These are phyloP conservation scores for Theileria parva DNA, from an alignment of 169 alveolate genomes.

Conservation along the genomic window DNA sequence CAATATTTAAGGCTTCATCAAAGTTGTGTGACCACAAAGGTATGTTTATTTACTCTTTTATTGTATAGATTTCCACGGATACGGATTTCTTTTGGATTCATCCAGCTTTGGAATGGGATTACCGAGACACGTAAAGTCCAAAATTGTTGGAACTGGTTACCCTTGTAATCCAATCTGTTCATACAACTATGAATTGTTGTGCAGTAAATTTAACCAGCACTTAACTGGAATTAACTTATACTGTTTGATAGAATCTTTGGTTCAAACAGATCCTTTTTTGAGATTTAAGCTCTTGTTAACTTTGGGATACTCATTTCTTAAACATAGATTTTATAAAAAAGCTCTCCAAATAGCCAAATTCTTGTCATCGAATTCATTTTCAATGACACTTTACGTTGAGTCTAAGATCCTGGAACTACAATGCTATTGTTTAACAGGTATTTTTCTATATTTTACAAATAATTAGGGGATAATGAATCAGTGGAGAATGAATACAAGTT, in stretches of 20 bases:
- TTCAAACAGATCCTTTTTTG: slow-evolving; percentile 26
- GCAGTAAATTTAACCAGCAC: slow-evolving; percentile 42
- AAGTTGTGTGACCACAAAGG: slow-evolving; percentile 29
- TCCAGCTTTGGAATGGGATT: slow-evolving; percentile 32
- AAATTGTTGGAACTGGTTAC: slow-evolving; percentile 53
- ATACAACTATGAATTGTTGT: slow-evolving; percentile 23
- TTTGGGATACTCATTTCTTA: slow-evolving; percentile 56
- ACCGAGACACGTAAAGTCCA: slow-evolving; percentile 36
- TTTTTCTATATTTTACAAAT: background rate
- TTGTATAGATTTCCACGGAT: background rate
- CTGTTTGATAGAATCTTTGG: slow-evolving; percentile 33
- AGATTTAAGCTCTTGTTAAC: slow-evolving; percentile 32
- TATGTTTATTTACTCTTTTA: background rate
- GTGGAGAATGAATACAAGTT: background rate
- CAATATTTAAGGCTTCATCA: slow-evolving; percentile 30
- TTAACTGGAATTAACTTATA: slow-evolving; percentile 40
- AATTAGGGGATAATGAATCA: slow-evolving; percentile 3
- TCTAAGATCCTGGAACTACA: slow-evolving; percentile 44
- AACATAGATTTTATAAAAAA: slow-evolving; percentile 28
- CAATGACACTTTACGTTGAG: slow-evolving; percentile 16
- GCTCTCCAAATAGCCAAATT: slow-evolving; percentile 38
- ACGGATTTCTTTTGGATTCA: slow-evolving; percentile 20
- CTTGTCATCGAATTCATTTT: slow-evolving; percentile 8
- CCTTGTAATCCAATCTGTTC: slow-evolving; percentile 68
- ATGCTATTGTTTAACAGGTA: slow-evolving; percentile 41